Base-by-base conservation (phyloP, 2,329 filamentous ascomycete species). In the Lecanosticta acicola region DNA sequence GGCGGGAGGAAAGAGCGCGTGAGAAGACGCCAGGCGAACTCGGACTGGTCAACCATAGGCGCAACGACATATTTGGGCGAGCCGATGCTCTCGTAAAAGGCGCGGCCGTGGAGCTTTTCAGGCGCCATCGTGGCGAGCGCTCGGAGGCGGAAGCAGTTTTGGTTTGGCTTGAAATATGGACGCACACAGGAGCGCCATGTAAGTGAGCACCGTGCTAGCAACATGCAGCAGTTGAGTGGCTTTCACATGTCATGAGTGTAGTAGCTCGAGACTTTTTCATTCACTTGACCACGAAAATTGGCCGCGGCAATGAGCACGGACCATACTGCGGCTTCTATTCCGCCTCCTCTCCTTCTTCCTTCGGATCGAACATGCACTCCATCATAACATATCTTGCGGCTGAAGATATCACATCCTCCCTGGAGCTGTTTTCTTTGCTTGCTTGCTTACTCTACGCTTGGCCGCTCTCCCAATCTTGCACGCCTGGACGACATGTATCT, bases 31-130 rank as follows among this genome's bases (percentile, higher is more conserved):
- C 93, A 98, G 59, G 91, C 93, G 72, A 97, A 96, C 73, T 98
- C 93, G 24, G 89, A 96, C 67, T 96, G 87, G 63, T 98, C 91
- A 17, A 98, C 93, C 93, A 98, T 98, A 29, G 93, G 93, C 26
- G 93, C 93, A 45, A 98, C 78, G 21, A 98, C 80, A 55, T 85
- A 83, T 69, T 87, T 95, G 1, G 93, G 93, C 49, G 85, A 90
- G 17, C 93, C 93, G 51, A 98, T 85, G 63, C 87, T 94, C 71
- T 96, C 83, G 63, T 97, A 98, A 66, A 98, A 97, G 10, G 85
- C 86, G 47, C 93, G 76, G 1, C 93, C 93, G 45, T 65, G 59
- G 29, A 66, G 61, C 53, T 65, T 66, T 29, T 37, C 21, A 29
- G 51, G 45, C 29, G 54, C 48, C 58, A 61, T 62, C 18, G 49